Conservation (phyloP, 306 rosid genomes). For the Begonia masoniana region DNA sequence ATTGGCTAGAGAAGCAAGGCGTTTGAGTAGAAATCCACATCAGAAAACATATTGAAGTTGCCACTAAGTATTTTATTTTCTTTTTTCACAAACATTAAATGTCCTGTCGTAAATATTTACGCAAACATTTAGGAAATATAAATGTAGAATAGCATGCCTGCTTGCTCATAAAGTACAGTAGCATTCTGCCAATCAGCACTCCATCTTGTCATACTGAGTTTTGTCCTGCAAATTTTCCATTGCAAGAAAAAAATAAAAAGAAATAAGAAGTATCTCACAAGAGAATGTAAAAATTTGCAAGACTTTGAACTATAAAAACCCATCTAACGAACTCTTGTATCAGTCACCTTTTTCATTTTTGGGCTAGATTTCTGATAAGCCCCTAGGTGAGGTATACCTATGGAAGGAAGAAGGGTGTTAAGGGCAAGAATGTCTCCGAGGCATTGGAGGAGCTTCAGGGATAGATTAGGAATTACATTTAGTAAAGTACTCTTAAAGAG, state of each 20-base stretch:
- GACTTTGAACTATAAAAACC: too few relatives aligned
- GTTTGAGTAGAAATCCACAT: constrained; percentile 3
- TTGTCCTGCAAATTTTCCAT: constrained; percentile 34
- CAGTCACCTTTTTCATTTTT: too few relatives aligned
- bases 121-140: neutral
- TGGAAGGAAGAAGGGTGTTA: too few relatives aligned
- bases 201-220: constrained; percentile 86
- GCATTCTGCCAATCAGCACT: constrained; percentile 85
- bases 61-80: neutral
- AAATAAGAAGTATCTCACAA: constrained; percentile 1
- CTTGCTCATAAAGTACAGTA: constrained; percentile 77
- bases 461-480: too few relatives aligned
- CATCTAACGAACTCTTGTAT: too few relatives aligned
- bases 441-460: too few relatives aligned
- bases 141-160: constrained; percentile 37
- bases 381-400: too few relatives aligned
- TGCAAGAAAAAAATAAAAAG: constrained; percentile 1
- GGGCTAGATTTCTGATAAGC: too few relatives aligned
- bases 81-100: neutral
- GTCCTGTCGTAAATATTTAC: neutral
- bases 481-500: too few relatives aligned
- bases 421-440: too few relatives aligned
- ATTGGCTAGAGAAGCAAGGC: constrained; percentile 46
- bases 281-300: neutral
- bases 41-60: neutral